Base-by-base conservation (phyloP, 148 eudicot genomes). In the Heliosperma pusillum region DNA sequence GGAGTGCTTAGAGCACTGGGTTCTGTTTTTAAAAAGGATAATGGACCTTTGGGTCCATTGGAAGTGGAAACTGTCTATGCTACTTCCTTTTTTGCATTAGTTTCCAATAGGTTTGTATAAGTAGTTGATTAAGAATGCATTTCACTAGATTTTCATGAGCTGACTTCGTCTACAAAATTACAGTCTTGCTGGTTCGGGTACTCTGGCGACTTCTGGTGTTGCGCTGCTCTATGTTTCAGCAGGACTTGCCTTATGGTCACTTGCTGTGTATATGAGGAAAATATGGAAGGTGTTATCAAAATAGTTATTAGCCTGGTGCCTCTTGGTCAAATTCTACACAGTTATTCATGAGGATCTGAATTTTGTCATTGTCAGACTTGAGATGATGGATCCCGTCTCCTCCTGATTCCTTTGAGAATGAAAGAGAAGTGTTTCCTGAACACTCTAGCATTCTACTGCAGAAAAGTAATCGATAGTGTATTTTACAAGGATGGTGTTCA, bases 211-310 rank as follows among this genome's bases (percentile, higher is more conserved):
- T 76, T 89, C 93, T 75, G 98, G 98, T 81, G 89, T 90, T 36
- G 75, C 64, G 21, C 85, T 92, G 85, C 97, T 94, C 26, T 92
- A 91, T 69, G 19, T 89, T 61, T 94, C 98, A 56, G 98, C 98
- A 3, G 85, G 96, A 86, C 96, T 94, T 66, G 89, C 98, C 55
- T 83, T 90, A 66, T 94, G 98, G 98, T 94, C 98, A 55, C 83
- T 94, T 53, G 80, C 83, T 63, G 96, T 92, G 69, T 94, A 94
- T 81, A 88, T 92, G 97, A 89, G 81, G 84, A 94, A 94, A 78
- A 94, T 94, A 71, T 86, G 88, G 90, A 90, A 87, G 84, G 97
- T 92, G 58, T 80, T 94, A 82, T 72, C 90, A 80, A 88, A 75
- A 81, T 88, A 82, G 71, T 70, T 60, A 57, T 56, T 26, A 21